Percentiles rank a stretch among this genome's conserved stretches.
phyloP scores from a whole-genome alignment of 257 asterid genomes.

The Ilex asprella region DNA sequence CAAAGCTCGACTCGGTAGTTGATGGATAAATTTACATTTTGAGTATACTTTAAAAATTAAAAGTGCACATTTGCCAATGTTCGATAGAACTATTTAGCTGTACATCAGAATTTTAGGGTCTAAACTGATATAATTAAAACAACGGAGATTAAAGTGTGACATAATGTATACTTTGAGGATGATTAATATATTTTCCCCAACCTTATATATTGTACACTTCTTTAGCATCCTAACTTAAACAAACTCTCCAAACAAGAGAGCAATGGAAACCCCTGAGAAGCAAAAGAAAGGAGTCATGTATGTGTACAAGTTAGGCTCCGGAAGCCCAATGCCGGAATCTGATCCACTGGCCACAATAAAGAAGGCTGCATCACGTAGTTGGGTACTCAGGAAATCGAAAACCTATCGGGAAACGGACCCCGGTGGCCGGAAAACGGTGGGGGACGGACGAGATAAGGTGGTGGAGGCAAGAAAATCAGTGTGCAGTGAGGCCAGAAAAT shows the following conservation, averaged over 20 bases:
- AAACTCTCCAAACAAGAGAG: background rate
- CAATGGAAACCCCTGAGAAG: conserved; percentile 32
- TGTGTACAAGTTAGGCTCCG: conserved; percentile 38
- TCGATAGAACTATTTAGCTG: too few species aligned
- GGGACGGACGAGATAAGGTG: conserved; percentile 12
- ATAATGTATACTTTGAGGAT: too few species aligned
- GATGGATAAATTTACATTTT: too few species aligned
- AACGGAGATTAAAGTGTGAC: too few species aligned
- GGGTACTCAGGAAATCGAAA: conserved; percentile 51
- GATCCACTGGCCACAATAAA: conserved; percentile 18
- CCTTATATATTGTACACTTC: background rate
- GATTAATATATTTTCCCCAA: too few species aligned
- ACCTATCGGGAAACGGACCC: conserved; percentile 31
- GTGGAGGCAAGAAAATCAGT: conserved; percentile 31
- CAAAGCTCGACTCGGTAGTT: too few species aligned
- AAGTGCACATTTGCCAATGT: too few species aligned
- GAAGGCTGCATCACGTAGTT: conserved; percentile 22
- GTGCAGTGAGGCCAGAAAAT: conserved; percentile 22
- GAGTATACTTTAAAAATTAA: too few species aligned
- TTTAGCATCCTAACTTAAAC: background rate
- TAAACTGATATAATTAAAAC: too few species aligned
- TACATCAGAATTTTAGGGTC: too few species aligned
- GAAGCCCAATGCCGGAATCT: conserved; percentile 11
- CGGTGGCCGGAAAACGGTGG: conserved; percentile 4
- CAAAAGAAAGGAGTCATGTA: conserved; percentile 39